Percentiles rank a stretch among this genome's conserved stretches.
These are phyloP conservation scores for Rostrohypoxylon terebratum DNA, from an alignment of 495 filamentous ascomycete species.

Conservation along the genomic window DNA sequence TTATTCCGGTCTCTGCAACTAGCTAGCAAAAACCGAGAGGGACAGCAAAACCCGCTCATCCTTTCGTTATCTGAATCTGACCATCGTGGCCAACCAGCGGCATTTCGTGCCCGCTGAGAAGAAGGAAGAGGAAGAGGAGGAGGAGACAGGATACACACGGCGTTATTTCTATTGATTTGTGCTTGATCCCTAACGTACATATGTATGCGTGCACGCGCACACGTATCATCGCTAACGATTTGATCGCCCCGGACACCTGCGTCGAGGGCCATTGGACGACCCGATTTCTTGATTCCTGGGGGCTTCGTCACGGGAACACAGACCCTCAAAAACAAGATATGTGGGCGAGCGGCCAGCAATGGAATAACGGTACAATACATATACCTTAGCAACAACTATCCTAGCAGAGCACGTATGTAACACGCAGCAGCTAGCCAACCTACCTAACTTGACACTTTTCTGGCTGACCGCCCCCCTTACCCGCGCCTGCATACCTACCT, in stretches of 20 bases:
- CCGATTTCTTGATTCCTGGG: conserved; percentile 16
- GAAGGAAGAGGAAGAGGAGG: neutral
- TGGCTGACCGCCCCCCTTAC: conserved; percentile 11
- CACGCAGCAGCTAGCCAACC: conserved; percentile 5
- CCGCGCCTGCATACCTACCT: conserved; percentile 9
- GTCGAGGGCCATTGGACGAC: conserved; percentile 10
- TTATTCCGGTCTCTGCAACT: neutral
- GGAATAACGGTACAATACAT: neutral
- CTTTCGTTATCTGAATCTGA: neutral
- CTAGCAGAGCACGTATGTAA: conserved; percentile 1
- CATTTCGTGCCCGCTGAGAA: neutral
- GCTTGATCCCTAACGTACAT: conserved; percentile 29
- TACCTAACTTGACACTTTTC: neutral
- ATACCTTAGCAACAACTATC: neutral
- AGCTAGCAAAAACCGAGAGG: neutral
- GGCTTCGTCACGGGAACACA: conserved; percentile 13
- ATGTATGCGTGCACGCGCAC: conserved; percentile 7
- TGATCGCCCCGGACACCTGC: conserved; percentile 24
- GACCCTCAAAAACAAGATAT: neutral
- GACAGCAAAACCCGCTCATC: conserved; percentile 3
- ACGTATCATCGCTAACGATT: conserved; percentile 11
- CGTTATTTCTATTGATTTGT: conserved; percentile 2
- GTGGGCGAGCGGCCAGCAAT: conserved; percentile 1
- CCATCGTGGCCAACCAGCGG: conserved; percentile 2
- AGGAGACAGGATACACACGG: neutral